Conservation (phyloP, 1,139 yeast genomes). For the Nakaseomyces nivariensis region DNA sequence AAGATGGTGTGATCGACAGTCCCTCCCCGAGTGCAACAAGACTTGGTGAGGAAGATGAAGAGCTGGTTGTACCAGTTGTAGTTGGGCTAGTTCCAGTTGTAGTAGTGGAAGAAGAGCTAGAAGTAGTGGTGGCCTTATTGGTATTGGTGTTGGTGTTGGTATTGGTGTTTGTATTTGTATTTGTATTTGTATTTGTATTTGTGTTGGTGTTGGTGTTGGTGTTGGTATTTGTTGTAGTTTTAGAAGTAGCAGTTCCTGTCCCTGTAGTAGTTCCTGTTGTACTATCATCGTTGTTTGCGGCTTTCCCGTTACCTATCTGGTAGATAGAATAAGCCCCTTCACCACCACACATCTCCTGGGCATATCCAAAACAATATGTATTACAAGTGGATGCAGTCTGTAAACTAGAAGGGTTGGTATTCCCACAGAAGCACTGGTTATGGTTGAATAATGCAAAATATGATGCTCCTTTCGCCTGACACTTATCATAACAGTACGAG, state of each 20-base stretch:
- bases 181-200: slow-evolving; percentile 1
- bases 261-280: background rate
- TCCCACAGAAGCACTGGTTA: slow-evolving; percentile 46
- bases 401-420: slow-evolving; percentile 31
- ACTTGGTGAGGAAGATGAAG: background rate
- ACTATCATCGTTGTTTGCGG: background rate
- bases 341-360: slow-evolving; percentile 35
- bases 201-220: background rate
- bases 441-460: slow-evolving; percentile 47
- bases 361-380: slow-evolving; percentile 30
- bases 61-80: background rate
- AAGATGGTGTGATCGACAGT: slow-evolving; percentile 1
- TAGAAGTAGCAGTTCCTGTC: background rate
- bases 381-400: slow-evolving; percentile 26
- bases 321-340: slow-evolving; percentile 32
- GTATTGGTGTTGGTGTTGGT: slow-evolving; percentile 1
- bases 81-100: background rate
- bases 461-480: slow-evolving; percentile 33
- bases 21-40: slow-evolving; percentile 2
- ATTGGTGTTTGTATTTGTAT: slow-evolving; percentile 3
- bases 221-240: slow-evolving; percentile 1
- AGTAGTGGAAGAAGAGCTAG: background rate
- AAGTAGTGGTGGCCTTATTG: background rate
- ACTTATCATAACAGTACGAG: slow-evolving; percentile 34
- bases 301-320: slow-evolving; percentile 24